Evolutionary conservation across 768 basidiomycete species (phyloP).

Genomic region (Clavaria fumosa): DNA sequence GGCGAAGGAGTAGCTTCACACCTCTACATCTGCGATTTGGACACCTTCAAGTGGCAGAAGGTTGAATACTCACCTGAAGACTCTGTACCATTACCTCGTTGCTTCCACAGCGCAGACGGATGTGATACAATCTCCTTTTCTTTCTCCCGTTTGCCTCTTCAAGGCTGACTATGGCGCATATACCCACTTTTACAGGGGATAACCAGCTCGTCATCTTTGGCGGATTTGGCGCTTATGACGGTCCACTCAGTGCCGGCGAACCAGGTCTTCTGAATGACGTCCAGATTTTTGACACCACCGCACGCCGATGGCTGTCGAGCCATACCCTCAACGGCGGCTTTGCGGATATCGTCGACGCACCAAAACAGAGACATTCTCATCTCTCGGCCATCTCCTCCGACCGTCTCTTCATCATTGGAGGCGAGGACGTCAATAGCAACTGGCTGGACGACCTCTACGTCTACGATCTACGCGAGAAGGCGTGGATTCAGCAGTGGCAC

Average conservation of each 20-base stretch:
- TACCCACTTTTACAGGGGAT: too few species aligned
- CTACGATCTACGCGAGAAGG: conserved; percentile 56
- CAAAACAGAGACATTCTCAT: conserved; percentile 88
- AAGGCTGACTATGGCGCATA: neutral
- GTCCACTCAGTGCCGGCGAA: too few species aligned
- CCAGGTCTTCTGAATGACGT: conserved; percentile 1
- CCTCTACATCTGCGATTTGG: conserved; percentile 10
- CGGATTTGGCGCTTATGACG: conserved; percentile 5
- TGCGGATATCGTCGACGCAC: conserved; percentile 15
- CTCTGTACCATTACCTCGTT: conserved; percentile 6
- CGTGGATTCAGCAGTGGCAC: conserved; percentile 70
- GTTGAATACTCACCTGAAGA: conserved; percentile 3
- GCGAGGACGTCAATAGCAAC: conserved; percentile 84
- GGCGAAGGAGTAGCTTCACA: conserved; percentile 5
- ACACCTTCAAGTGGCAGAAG: conserved; percentile 10
- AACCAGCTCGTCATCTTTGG: conserved; percentile 12
- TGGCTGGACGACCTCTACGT: conserved; percentile 82
- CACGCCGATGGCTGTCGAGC: neutral
- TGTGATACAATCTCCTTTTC: conserved; percentile 5
- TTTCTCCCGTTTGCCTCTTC: neutral
- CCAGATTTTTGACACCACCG: conserved; percentile 1
- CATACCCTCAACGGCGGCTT: conserved; percentile 2
- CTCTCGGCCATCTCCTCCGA: conserved; percentile 80
- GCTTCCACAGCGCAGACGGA: conserved; percentile 12
- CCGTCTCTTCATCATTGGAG: conserved; percentile 82